A percentile compares a stretch with the other conserved stretches of the same genome.
phyloP scores from a whole-genome alignment of 1,284 basidiomycete species.

The Tilletia walkeri region DNA sequence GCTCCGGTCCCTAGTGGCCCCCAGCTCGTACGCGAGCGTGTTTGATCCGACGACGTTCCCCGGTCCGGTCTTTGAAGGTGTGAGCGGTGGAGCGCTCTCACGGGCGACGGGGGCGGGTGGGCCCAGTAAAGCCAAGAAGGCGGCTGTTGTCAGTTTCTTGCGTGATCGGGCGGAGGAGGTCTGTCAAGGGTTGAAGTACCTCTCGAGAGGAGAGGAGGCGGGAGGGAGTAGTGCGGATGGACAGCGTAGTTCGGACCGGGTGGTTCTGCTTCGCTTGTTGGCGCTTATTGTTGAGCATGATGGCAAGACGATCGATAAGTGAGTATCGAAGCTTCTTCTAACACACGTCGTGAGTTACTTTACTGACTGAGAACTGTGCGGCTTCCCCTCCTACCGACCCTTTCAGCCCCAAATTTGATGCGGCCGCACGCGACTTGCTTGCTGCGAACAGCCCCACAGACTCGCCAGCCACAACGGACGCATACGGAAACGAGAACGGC shows the following conservation, averaged over 20 bases:
- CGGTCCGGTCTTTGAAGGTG: constrained; percentile 48
- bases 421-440: constrained; percentile 31
- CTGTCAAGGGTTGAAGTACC: constrained; percentile 45
- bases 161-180: constrained; percentile 46
- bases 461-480: neutral
- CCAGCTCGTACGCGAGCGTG: constrained; percentile 39
- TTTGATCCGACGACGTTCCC: constrained; percentile 48
- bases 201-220: neutral
- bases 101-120: constrained; percentile 23
- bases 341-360: constrained; percentile 13
- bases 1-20: constrained; percentile 35
- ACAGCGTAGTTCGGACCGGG: constrained; percentile 46
- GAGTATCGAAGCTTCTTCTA: neutral
- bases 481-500: neutral
- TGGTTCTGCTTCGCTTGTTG: constrained; percentile 43
- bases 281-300: constrained; percentile 49
- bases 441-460: constrained; percentile 23
- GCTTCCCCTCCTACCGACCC: neutral
- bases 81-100: constrained; percentile 30
- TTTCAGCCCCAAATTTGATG: constrained; percentile 27
- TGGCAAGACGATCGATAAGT: constrained; percentile 33
- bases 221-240: constrained; percentile 11
- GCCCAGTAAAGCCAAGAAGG: constrained; percentile 41
- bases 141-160: constrained; percentile 40
- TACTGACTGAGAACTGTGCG: constrained; percentile 14